Percentiles rank a stretch among this genome's conserved stretches.
phyloP scores from a whole-genome alignment of 495 filamentous ascomycete species.

The Aspergillus panamensis region DNA sequence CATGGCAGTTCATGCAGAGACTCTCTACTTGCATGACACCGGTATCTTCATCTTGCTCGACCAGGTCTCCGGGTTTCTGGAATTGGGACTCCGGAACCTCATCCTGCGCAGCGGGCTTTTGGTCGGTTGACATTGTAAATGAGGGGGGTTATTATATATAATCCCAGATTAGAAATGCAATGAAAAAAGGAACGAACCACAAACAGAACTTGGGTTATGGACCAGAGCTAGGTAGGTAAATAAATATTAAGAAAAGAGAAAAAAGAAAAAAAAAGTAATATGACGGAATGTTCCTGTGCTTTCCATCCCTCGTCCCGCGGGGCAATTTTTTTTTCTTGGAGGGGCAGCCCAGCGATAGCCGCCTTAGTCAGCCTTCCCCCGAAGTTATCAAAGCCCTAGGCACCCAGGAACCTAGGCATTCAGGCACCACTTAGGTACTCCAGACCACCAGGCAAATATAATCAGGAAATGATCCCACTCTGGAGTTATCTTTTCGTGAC shows the following conservation, averaged over 20 bases:
- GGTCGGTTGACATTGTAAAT: slow-evolving; percentile 34
- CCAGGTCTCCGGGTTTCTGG: slow-evolving; percentile 43
- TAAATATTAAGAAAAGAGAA: slow-evolving; percentile 18
- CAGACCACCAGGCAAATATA: too few relatives aligned
- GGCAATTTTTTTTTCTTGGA: slow-evolving; percentile 25
- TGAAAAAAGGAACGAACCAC: neutral
- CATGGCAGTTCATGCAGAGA: slow-evolving; percentile 82
- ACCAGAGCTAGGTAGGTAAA: neutral
- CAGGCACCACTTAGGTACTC: too few relatives aligned
- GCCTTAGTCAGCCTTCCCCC: neutral
- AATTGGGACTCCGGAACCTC: slow-evolving; percentile 36
- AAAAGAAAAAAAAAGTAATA: slow-evolving; percentile 25
- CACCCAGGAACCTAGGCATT: too few relatives aligned
- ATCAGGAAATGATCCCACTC: too few relatives aligned
- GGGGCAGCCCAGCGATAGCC: neutral
- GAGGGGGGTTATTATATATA: neutral
- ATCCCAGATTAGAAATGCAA: neutral
- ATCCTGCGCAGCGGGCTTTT: slow-evolving; percentile 18
- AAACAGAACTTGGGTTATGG: neutral
- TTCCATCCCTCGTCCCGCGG: slow-evolving; percentile 34
- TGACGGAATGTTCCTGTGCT: slow-evolving; percentile 39
- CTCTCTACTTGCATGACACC: slow-evolving; percentile 54
- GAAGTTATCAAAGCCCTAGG: neutral
- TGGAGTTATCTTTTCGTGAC: too few relatives aligned
- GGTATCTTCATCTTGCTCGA: slow-evolving; percentile 44